Conservation (phyloP, 2,329 filamentous ascomycete genomes). For the Aspergillus bombycis region DNA sequence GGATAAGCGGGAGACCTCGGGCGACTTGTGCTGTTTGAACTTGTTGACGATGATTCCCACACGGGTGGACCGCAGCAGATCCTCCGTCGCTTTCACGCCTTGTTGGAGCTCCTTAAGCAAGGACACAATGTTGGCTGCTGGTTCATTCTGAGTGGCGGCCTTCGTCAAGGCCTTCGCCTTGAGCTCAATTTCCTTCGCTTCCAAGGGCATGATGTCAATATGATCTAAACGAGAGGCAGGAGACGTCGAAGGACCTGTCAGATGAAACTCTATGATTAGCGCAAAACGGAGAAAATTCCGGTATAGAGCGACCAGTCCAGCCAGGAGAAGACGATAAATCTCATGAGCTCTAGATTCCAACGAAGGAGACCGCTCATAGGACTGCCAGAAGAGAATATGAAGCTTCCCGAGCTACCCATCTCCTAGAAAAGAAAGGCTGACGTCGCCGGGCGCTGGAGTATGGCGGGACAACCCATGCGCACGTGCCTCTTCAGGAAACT, state of each 20-base stretch:
- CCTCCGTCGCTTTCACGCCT: constrained; percentile 81
- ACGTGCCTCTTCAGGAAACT: background rate
- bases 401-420: background rate
- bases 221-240: background rate
- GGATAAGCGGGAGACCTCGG: constrained; percentile 71
- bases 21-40: constrained; percentile 77
- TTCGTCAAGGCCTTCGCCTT: constrained; percentile 80
- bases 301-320: background rate
- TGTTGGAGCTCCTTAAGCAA: constrained; percentile 79
- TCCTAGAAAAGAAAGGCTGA: background rate
- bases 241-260: constrained; percentile 6
- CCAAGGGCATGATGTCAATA: constrained; percentile 57
- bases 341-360: background rate
- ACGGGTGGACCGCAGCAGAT: constrained; percentile 85
- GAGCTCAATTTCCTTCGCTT: constrained; percentile 77
- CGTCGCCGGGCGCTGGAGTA: background rate
- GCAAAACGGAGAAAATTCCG: background rate
- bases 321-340: background rate
- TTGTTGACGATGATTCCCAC: constrained; percentile 90
- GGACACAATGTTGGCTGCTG: constrained; percentile 69
- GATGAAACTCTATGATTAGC: constrained; percentile 5
- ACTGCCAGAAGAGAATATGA: background rate
- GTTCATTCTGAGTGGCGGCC: constrained; percentile 74
- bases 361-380: background rate
- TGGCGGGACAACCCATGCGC: background rate